A percentile compares a stretch with the other conserved stretches of the same genome.
These are phyloP conservation scores for Penstemon eatonii DNA, from an alignment of 257 asterid genomes.

Conservation along the genomic window DNA sequence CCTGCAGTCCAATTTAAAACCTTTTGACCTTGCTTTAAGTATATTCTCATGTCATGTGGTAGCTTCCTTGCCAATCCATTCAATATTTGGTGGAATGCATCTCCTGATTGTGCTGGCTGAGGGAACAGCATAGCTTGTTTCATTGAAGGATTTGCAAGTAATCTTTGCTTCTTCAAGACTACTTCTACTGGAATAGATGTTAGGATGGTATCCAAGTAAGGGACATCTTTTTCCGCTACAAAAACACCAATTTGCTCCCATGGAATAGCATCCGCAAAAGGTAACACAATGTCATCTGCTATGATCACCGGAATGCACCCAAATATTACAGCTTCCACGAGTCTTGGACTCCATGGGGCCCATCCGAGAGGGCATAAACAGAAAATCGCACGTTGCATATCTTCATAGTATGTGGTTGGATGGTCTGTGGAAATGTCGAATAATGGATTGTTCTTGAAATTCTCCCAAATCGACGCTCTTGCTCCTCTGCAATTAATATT, in stretches of 20 bases:
- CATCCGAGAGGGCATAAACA: constrained; percentile 90
- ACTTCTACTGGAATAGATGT: constrained; percentile 48
- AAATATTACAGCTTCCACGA: constrained; percentile 80
- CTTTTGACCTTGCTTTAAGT: constrained; percentile 39
- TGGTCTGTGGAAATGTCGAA: constrained; percentile 85
- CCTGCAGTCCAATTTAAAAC: constrained; percentile 55
- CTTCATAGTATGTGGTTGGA: constrained; percentile 78
- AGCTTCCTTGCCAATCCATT: constrained; percentile 68
- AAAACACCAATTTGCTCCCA: constrained; percentile 58
- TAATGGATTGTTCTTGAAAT: constrained; percentile 80
- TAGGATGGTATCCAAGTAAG: constrained; percentile 52
- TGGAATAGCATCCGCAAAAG: constrained; percentile 66
- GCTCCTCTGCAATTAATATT: constrained; percentile 57
- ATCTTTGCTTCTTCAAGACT: constrained; percentile 68
- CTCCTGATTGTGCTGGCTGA: constrained; percentile 70
- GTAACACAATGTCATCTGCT: constrained; percentile 80
- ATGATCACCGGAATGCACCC: constrained; percentile 88
- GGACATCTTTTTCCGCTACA: constrained; percentile 52
- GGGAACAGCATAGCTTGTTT: constrained; percentile 61
- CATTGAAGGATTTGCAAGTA: constrained; percentile 55
- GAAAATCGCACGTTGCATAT: constrained; percentile 80
- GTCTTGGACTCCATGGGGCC: constrained; percentile 92
- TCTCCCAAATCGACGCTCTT: constrained; percentile 87
- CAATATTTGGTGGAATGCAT: constrained; percentile 78
- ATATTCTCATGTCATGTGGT: constrained; percentile 38